Evolutionary conservation across 495 filamentous ascomycete species (phyloP), one percentile per base, ranked within the genome.

Genomic region (Bacidia gigantensis): DNA sequence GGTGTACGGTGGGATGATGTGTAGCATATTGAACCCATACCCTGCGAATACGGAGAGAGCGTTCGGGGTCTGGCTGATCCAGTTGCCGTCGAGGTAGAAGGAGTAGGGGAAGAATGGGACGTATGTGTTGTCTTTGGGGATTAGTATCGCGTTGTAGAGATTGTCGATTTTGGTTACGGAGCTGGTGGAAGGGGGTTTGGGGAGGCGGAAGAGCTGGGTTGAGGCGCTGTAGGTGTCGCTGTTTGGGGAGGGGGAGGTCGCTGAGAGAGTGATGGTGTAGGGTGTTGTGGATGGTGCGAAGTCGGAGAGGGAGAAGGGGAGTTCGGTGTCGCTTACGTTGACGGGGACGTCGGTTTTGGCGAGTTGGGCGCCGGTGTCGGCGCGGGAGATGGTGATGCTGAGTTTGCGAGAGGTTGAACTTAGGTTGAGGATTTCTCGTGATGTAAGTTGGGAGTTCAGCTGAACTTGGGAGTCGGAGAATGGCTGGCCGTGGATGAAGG

Each of bases 101-200:
- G 80, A 79, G 58, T 80, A 82, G 14, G 82, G 78, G 20, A 85
- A 64, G 17, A 84, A 53, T 0, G 79, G 68, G 24, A 60, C 64
- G 67, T 71, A 76, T 11, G 61, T 51, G 0, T 64, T 59, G 53
- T 73, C 68, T 0, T 55, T 60, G n/a, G 64, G 58, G 26, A 77
- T 69, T 10, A 69, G 60, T 3, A 84, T 56, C 0, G 73, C 79
- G 23, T 80, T 79, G 50, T 75, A 70, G 1, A 82, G 62, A 56
- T 75, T 72, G 58, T 86, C 82, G 18, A 85, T 68, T 56, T 78
- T 78, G 12, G 78, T 77, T 14, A 75, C 68, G 55, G 79, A 84
- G 21, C 80, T 76, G 9, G 65, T 69, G 46, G 69, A 66, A 43
- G 73, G 76, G 3, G 75, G 72, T 0, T 56, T 52, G 3, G 81